These are phyloP conservation scores for Lithocarpus polystachyus DNA, from an alignment of 306 rosid species.

Conservation along the genomic window DNA sequence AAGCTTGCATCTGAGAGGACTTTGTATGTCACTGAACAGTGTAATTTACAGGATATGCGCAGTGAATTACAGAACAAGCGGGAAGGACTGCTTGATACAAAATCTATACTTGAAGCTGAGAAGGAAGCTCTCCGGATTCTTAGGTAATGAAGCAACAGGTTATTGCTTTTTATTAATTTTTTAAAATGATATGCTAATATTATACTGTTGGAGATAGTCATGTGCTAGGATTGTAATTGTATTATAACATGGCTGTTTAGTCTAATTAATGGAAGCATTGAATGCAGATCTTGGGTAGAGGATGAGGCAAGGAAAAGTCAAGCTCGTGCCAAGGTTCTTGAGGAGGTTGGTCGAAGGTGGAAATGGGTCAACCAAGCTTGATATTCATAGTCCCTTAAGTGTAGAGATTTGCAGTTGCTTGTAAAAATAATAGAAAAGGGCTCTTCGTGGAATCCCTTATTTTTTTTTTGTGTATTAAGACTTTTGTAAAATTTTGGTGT, in stretches of 20 bases:
- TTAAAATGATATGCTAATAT: background rate
- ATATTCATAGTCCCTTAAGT: background rate
- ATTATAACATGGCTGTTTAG: background rate
- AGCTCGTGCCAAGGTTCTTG: constrained; percentile 83
- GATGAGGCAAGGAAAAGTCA: constrained; percentile 86
- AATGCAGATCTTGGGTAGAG: constrained; percentile 97
- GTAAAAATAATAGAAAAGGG: constrained; percentile 13
- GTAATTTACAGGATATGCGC: constrained; percentile 42
- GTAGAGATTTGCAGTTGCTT: constrained; percentile 21
- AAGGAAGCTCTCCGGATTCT: constrained; percentile 88
- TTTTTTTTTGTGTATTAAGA: background rate
- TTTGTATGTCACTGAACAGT: constrained; percentile 54
- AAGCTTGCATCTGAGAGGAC: constrained; percentile 63
- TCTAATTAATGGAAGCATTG: constrained; percentile 26
- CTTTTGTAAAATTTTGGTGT: constrained; percentile 13
- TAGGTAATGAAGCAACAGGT: constrained; percentile 40
- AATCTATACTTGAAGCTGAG: constrained; percentile 85
- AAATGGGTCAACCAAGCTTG: constrained; percentile 69
- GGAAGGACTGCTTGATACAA: constrained; percentile 58
- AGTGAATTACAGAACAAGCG: constrained; percentile 54
- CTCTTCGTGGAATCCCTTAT: constrained; percentile 4
- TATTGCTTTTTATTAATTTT: background rate
- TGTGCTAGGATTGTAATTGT: constrained; percentile 8
- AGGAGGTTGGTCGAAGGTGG: constrained; percentile 94
- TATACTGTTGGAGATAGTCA: background rate